Evolutionary conservation across 2,329 filamentous ascomycete species (phyloP), one percentile per base, ranked within the genome.

Genomic region (Ophiosphaerella herpotricha): DNA sequence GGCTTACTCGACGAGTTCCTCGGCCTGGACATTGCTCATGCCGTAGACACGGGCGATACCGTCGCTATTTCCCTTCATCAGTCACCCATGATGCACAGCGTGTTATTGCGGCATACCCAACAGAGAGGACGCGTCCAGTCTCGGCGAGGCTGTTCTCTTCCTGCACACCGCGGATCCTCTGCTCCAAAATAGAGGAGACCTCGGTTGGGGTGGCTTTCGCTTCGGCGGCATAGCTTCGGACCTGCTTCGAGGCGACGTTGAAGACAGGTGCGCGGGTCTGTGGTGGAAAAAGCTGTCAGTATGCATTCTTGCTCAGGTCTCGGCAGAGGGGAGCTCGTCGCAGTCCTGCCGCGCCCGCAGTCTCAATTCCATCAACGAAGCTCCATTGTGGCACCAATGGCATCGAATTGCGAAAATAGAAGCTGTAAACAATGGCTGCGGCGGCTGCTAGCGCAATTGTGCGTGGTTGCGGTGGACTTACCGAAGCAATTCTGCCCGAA

Each of bases 1-100:
- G 48, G 89, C 91, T 74, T 91, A 97, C 92, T 99, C 94, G 77
- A 99, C 94, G 78, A 99, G 89, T 85, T 99, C 94, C 83, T 99
- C 94, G 72, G 94, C 93, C 86, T 99, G 94, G 82, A 99, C 94
- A 79, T 99, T 99, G 89, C 86, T 90, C 91, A 99, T 92, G 77
- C 94, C 94, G 81, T 99, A 92, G 71, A 99, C 93, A 92, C 94
- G 93, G 78, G 94, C 94, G 77, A 99, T 99, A 96, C 94, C 94
- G 84, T 99, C 94, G 94, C 94, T 97, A 71, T 78, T 53, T 46
- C 50, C 48, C 48, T 57, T 54, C 55, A 51, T 50, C 43, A 46
- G 47, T 57, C 47, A 50, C 53, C 46, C 51, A 60, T 66, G 55
- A 58, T 53, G 55, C 58, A 62, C 66, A 55, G 60, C 58, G 60